Conservation (phyloP, 345 rosid species). For the Brassica rapa region DNA sequence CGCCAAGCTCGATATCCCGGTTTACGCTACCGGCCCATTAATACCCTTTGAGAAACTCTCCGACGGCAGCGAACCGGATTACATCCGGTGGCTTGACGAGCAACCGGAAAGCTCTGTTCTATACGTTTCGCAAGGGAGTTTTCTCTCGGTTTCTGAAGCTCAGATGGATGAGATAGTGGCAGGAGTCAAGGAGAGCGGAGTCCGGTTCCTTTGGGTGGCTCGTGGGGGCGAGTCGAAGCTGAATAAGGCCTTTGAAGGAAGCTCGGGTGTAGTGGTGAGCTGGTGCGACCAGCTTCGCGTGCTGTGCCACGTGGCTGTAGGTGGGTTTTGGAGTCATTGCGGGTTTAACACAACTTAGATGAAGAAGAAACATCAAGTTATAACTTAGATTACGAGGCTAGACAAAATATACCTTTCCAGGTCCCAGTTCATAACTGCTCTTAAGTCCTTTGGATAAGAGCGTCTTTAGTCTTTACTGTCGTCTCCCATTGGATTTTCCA, state of each 20-base stretch:
- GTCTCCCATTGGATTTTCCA: conserved; percentile 75
- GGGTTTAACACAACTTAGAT: conserved; percentile 50
- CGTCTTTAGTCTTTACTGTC: conserved; percentile 56
- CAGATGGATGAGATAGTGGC: conserved; percentile 48
- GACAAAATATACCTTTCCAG: conserved; percentile 66
- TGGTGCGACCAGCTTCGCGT: conserved; percentile 69
- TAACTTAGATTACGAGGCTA: background rate
- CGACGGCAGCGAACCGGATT: background rate
- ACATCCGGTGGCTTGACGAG: conserved; percentile 46
- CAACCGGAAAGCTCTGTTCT: conserved; percentile 48
- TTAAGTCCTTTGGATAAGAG: conserved; percentile 71
- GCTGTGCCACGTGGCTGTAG: conserved; percentile 50
- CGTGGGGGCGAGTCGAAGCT: background rate
- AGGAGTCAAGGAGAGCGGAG: conserved; percentile 25
- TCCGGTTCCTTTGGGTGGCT: background rate
- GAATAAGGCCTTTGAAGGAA: background rate
- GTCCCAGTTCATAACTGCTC: conserved; percentile 89
- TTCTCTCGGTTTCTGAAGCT: conserved; percentile 34
- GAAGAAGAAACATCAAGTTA: background rate
- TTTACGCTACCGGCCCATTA: conserved; percentile 47
- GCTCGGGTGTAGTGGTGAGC: conserved; percentile 31
- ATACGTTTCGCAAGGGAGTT: conserved; percentile 49
- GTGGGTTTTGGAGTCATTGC: conserved; percentile 70
- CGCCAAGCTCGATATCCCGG: conserved; percentile 25
- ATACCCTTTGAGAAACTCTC: conserved; percentile 39